These are phyloP conservation scores for Nemania serpens DNA, from an alignment of 2,329 filamentous ascomycete genomes.

Conservation along the genomic window DNA sequence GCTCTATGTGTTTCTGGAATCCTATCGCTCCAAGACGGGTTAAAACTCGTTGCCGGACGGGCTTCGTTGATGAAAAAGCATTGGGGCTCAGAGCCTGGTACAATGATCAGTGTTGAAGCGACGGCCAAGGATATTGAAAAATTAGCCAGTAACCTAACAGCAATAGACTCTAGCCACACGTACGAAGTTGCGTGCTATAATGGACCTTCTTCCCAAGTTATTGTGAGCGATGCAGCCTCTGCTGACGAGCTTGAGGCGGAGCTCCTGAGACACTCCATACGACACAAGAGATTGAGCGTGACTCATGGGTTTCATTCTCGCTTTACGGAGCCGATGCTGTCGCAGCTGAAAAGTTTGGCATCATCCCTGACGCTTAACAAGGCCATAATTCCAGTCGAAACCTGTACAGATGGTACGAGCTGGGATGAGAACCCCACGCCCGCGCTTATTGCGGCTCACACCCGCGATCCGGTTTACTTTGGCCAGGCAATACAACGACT, in stretches of 20 bases:
- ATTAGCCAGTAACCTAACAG: background rate
- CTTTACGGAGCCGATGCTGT: no score
- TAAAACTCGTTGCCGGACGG: conserved; percentile 39
- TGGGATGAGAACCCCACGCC: no score
- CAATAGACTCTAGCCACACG: background rate
- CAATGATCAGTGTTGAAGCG: background rate
- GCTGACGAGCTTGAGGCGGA: conserved; percentile 39
- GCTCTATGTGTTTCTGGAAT: conserved; percentile 44
- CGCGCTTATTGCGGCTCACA: no score
- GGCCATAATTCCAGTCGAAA: no score
- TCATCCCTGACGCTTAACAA: no score
- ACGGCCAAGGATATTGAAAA: background rate
- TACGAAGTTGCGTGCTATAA: conserved; percentile 52
- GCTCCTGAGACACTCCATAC: background rate
- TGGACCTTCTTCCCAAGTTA: conserved; percentile 46
- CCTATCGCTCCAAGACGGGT: conserved; percentile 40
- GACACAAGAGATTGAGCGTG: conserved; percentile 46
- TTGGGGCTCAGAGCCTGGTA: conserved; percentile 42
- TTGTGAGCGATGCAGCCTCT: conserved; percentile 44
- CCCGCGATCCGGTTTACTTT: no score
- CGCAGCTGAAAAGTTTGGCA: no score
- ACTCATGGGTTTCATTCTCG: conserved; percentile 55
- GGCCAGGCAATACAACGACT: no score
- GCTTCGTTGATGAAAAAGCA: conserved; percentile 38
- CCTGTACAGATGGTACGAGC: no score